Percentiles rank a stretch among this genome's conserved stretches.
These are phyloP conservation scores for Digitaria exilis DNA, from an alignment of 202 grass and related monocot species.

Conservation along the genomic window DNA sequence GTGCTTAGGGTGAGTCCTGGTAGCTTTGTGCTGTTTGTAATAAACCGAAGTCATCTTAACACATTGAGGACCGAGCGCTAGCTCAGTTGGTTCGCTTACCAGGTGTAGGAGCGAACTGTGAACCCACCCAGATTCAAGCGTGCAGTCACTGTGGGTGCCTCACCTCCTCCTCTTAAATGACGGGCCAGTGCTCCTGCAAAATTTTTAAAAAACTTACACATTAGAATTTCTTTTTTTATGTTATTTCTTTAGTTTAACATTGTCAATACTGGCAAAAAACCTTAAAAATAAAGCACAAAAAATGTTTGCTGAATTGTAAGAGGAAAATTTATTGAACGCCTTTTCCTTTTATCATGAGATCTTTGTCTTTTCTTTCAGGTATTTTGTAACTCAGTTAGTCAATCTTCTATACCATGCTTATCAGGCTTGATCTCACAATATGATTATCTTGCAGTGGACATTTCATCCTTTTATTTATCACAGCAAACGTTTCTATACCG, in stretches of 20 bases:
- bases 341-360: not conserved
- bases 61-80: too few relatives aligned
- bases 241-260: conserved; percentile 21
- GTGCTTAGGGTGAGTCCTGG: not conserved
- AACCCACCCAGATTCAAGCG: too few relatives aligned
- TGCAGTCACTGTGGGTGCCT: too few relatives aligned
- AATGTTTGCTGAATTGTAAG: not conserved
- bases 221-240: not conserved
- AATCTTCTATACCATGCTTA: not conserved
- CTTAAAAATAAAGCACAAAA: not conserved
- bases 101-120: too few relatives aligned
- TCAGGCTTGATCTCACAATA: not conserved
- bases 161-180: too few relatives aligned
- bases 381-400: not conserved
- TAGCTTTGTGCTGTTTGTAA: not conserved
- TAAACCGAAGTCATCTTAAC: not conserved
- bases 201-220: too few relatives aligned
- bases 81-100: too few relatives aligned
- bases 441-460: conserved; percentile 73
- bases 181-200: too few relatives aligned
- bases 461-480: conserved; percentile 95
- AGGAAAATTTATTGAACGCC: too few relatives aligned
- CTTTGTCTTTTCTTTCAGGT: conserved; percentile 10
- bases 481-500: conserved; percentile 85
- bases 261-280: not conserved